Base-by-base conservation (phyloP, 495 filamentous ascomycete genomes). In the Aspergillus coremiiformis region DNA sequence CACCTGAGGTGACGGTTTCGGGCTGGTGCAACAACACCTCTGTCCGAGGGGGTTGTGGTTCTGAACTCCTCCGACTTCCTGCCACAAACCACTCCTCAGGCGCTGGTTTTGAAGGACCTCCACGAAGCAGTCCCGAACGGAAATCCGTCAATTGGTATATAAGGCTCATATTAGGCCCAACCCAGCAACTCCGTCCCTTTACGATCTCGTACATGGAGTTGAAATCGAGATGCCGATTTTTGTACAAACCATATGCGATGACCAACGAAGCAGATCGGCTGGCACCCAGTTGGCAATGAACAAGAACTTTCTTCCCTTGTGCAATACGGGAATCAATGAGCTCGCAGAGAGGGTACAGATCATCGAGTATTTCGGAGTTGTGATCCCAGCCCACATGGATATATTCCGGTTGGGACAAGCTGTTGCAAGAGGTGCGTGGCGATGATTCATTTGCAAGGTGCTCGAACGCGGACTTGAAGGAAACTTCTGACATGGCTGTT, bases 131-230 rank as follows among this genome's bases (percentile, higher is more conserved):
- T 26, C 65, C 65, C 30, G 66, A 62, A 27, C 72, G 56, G 68
- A 95, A 98, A 63, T 98, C 93, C 33, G 94, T 92, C 45, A 98
- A 75, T 66, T 93, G 92, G 71, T 96, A 97, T 67, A 98, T 96
- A 32, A 98, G 74, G 56, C 87, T 90, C 93, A 98, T 98, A 64
- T 98, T 98, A 1, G 93, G 93, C 12, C 90, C 91, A 48, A 98
- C 95, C 93, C 93, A 98, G 56, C 80, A 82, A 63, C 92, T 96
- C 62, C 87, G 85, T 39, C 77, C 77, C 67, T 98, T 96, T 19
- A 95, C 94, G 4, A 84, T 78, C 63, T 90, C 81, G 62, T 98
- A 98, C 49, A 92, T 90, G 44, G 95, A 87, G 63, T 96, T 95
- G 49, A 97, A 93, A 53, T 81, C 88, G 56, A 94, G 65, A 19